A percentile compares a stretch with the other conserved stretches of the same genome.
These are phyloP conservation scores for Penicillium sp. DNA, from an alignment of 2,329 filamentous ascomycete genomes.

Conservation along the genomic window DNA sequence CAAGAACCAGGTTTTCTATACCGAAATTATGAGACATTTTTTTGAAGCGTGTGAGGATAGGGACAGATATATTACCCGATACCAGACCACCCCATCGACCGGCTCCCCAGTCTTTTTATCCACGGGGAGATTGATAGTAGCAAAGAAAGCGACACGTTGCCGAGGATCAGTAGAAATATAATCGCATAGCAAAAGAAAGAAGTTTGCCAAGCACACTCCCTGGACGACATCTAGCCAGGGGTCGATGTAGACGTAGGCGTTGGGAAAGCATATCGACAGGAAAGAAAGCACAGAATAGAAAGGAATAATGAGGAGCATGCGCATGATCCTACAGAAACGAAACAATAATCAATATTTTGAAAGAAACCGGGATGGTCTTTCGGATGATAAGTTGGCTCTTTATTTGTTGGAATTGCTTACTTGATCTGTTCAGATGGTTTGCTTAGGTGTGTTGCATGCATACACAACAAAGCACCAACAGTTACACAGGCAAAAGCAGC, in stretches of 20 bases:
- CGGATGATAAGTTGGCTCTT: too few species aligned
- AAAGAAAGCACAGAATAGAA: slow-evolving; percentile 39
- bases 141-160: slow-evolving; percentile 35
- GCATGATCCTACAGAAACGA: slow-evolving; percentile 32
- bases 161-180: slow-evolving; percentile 36
- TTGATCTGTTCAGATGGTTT: slow-evolving; percentile 42
- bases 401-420: too few species aligned
- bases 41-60: not conserved
- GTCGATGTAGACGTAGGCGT: slow-evolving; percentile 38
- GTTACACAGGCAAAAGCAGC: slow-evolving; percentile 28
- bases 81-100: slow-evolving; percentile 25
- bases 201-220: slow-evolving; percentile 39
- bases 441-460: slow-evolving; percentile 39
- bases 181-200: slow-evolving; percentile 45
- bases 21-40: not conserved
- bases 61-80: slow-evolving; percentile 23
- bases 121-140: slow-evolving; percentile 28
- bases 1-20: slow-evolving; percentile 29
- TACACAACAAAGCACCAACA: slow-evolving; percentile 28
- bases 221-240: slow-evolving; percentile 40
- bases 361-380: too few species aligned
- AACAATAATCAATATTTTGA: too few species aligned
- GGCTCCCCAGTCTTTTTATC: slow-evolving; percentile 21
- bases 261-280: slow-evolving; percentile 36
- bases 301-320: slow-evolving; percentile 41